These are phyloP conservation scores for Emmonsiellopsis sp. DNA, from an alignment of 2,329 filamentous ascomycete species.

Conservation along the genomic window DNA sequence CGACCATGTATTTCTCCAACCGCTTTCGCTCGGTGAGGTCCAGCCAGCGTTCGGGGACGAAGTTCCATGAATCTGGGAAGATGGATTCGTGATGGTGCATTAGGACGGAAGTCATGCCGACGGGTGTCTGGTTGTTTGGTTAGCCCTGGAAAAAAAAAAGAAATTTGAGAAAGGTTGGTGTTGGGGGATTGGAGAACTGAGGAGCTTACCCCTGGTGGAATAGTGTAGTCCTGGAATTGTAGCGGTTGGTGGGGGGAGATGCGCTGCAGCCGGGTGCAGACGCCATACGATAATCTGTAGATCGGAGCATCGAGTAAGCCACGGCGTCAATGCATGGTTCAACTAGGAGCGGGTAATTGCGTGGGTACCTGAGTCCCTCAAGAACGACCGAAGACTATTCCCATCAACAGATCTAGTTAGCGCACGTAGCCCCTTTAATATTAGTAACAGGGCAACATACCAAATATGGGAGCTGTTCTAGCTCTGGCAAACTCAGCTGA, in stretches of 20 bases:
- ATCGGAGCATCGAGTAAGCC: neutral
- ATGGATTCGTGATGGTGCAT: slow-evolving; percentile 15
- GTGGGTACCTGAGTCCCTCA: too few relatives aligned
- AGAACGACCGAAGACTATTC: slow-evolving; percentile 10
- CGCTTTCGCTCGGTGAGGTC: slow-evolving; percentile 9
- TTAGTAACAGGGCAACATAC: slow-evolving; percentile 3
- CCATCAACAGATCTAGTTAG: slow-evolving; percentile 9
- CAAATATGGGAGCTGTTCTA: slow-evolving; percentile 10
- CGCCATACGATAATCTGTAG: slow-evolving; percentile 13
- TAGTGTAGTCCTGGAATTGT: slow-evolving; percentile 10
- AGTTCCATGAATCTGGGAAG: slow-evolving; percentile 15
- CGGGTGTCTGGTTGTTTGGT: slow-evolving; percentile 9
- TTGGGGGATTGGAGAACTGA: neutral
- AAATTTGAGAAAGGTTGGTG: neutral
- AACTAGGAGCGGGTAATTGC: neutral
- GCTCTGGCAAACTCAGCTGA: slow-evolving; percentile 2
- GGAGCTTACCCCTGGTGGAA: slow-evolving; percentile 13
- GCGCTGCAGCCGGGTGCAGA: slow-evolving; percentile 11
- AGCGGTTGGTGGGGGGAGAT: slow-evolving; percentile 9
- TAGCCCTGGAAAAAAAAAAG: neutral
- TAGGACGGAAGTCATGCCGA: slow-evolving; percentile 15
- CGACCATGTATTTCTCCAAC: slow-evolving; percentile 15
- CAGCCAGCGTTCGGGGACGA: slow-evolving; percentile 17
- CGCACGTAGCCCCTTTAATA: neutral
- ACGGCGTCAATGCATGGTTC: neutral